phyloP scores from a whole-genome alignment of 2,329 filamentous ascomycete genomes.

The Beauveria bassiana region DNA sequence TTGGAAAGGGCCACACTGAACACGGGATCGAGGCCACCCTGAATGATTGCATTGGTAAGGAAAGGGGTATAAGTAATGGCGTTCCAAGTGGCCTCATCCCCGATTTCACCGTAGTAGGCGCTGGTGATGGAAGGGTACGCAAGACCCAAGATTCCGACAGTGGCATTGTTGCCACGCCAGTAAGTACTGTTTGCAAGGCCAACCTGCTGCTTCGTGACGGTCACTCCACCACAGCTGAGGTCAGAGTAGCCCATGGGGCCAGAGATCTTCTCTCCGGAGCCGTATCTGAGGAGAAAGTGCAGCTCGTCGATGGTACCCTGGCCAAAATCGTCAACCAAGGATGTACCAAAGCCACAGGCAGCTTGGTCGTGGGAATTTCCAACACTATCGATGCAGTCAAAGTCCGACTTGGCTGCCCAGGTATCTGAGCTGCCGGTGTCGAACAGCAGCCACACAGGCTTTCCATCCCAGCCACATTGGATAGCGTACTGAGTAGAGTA shows the following conservation, averaged over 20 bases:
- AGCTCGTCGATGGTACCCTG: constrained; percentile 30
- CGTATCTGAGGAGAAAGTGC: constrained; percentile 40
- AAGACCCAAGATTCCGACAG: constrained; percentile 43
- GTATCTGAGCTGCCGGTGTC: constrained; percentile 47
- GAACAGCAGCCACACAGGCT: constrained; percentile 34
- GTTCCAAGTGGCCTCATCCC: constrained; percentile 31
- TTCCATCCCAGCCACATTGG: constrained; percentile 31
- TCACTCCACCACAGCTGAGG: constrained; percentile 37
- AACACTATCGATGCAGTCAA: constrained; percentile 32
- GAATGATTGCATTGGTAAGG: constrained; percentile 38
- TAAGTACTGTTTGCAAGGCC: constrained; percentile 41
- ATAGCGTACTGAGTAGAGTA: constrained; percentile 36
- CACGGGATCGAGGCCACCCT: constrained; percentile 36
- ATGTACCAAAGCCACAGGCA: constrained; percentile 34
- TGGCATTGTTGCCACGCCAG: constrained; percentile 45
- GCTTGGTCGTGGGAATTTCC: constrained; percentile 24
- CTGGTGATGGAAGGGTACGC: constrained; percentile 44
- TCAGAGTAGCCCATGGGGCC: constrained; percentile 41
- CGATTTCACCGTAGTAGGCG: constrained; percentile 33
- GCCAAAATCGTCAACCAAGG: constrained; percentile 32
- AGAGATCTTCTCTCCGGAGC: constrained; percentile 39
- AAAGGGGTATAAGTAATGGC: constrained; percentile 39
- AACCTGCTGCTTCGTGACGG: constrained; percentile 37
- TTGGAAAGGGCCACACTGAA: constrained; percentile 42
- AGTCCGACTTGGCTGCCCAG: constrained; percentile 35